These are phyloP conservation scores for Rutstroemia sp. DNA, from an alignment of 2,329 filamentous ascomycete species.

Conservation along the genomic window DNA sequence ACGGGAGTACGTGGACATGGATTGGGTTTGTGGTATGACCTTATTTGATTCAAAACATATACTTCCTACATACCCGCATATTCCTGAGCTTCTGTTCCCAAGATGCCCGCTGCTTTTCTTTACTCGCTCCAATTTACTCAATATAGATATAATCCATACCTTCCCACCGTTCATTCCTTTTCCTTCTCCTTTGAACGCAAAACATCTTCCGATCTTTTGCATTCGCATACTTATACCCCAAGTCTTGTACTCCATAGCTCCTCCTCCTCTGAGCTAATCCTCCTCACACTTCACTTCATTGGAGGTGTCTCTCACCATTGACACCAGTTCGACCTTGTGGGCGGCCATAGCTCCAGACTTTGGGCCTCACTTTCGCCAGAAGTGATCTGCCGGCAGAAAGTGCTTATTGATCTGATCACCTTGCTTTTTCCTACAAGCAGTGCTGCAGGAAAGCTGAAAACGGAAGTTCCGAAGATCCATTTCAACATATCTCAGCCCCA, in stretches of 20 bases:
- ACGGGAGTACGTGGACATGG: slow-evolving; percentile 1
- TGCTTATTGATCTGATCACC: slow-evolving; percentile 11
- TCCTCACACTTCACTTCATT: neutral
- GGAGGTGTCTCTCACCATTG: slow-evolving; percentile 3
- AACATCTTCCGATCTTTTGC: neutral
- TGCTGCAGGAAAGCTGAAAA: slow-evolving; percentile 2
- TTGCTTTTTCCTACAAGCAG: slow-evolving; percentile 17
- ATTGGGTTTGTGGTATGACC: neutral
- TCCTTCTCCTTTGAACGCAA: neutral
- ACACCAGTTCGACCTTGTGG: slow-evolving; percentile 9
- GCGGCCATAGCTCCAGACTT: slow-evolving; percentile 20
- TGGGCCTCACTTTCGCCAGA: slow-evolving; percentile 6
- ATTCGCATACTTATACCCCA: neutral
- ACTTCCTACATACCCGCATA: neutral
- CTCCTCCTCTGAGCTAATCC: neutral
- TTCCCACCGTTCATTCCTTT: neutral
- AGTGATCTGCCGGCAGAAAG: neutral
- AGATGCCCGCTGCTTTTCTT: neutral
- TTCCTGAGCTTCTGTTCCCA: neutral
- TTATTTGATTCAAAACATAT: slow-evolving; percentile 1
- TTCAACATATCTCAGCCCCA: slow-evolving; percentile 6
- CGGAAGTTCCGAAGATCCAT: neutral
- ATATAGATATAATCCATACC: neutral
- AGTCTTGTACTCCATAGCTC: neutral
- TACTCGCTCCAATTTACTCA: neutral